Conservation (phyloP, 2,329 filamentous ascomycete genomes). For the Torrubiella hemipterigena region DNA sequence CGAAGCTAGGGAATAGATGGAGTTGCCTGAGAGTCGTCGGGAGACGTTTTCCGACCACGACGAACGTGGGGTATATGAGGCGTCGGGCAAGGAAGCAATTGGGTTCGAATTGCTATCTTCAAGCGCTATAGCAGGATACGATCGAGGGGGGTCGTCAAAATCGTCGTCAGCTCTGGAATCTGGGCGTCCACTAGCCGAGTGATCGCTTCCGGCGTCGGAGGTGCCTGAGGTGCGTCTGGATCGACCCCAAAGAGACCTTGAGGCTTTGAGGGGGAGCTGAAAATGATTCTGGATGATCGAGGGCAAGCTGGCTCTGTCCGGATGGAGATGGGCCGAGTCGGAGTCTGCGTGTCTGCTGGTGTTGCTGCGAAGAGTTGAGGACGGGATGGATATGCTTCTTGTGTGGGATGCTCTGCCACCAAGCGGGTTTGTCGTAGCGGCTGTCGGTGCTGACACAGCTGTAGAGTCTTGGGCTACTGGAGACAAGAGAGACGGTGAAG, state of each 20-base stretch:
- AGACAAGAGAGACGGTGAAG: background rate
- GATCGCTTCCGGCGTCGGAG: background rate
- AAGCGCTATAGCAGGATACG: too few species aligned
- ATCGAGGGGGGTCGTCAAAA: too few species aligned
- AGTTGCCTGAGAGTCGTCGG: constrained; percentile 62
- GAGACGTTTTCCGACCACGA: constrained; percentile 40
- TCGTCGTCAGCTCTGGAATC: background rate
- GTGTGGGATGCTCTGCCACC: constrained; percentile 16
- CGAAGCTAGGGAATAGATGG: constrained; percentile 58
- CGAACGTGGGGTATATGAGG: constrained; percentile 20
- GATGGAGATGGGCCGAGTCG: constrained; percentile 42
- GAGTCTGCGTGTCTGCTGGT: constrained; percentile 46
- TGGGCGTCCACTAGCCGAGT: constrained; percentile 1
- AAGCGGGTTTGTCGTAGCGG: constrained; percentile 9
- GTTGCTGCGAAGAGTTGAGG: constrained; percentile 34
- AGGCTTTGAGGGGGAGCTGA: constrained; percentile 6
- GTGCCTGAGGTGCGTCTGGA: constrained; percentile 4
- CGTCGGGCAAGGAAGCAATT: background rate
- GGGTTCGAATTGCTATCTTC: background rate
- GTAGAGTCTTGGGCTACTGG: background rate
- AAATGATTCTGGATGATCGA: constrained; percentile 25
- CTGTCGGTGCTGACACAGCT: background rate
- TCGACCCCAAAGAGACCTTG: constrained; percentile 4
- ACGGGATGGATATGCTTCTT: constrained; percentile 33
- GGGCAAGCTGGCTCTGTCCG: constrained; percentile 49